Evolutionary conservation across 495 filamentous ascomycete genomes (phyloP), one percentile per base, ranked within the genome.

Genomic region (Talaromyces wortmannii): DNA sequence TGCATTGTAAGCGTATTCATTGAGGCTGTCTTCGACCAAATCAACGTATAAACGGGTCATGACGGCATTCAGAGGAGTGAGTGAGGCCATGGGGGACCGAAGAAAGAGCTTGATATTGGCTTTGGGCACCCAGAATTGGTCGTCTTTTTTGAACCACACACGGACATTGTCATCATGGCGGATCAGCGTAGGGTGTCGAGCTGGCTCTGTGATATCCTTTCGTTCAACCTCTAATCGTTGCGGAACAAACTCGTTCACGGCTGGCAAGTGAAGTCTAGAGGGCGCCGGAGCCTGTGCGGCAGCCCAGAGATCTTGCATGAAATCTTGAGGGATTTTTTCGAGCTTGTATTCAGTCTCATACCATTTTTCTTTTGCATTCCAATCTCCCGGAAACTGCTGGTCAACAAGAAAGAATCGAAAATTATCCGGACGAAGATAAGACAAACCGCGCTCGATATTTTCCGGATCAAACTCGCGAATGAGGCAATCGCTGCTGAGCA

Each of bases 141-240:
- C 94, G 61, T 99, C 94, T 70, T 97, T 97, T 79, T 99, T 99
- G 72, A 83, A 97, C 94, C 94, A 99, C n/a, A 89, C 83, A 32
- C 94, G 84, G 2, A 87, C 83, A 7, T 83, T 71, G 16, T 88
- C 81, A 59, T 96, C 94, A 63, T 94, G 90, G 58, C 92, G 86
- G 56, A 99, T 87, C 33, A 99, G 81, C 61, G 84, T 87, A 1
- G 94, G 94, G 12, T 83, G 76, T 55, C 87, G 82, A 5, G 83
- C 72, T 12, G 91, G 88, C 61, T 88, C 81, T 48, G 83, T 76
- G 17, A 90, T 80, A 36, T 94, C 90, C 69, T 90, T 96, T 73
- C 92, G 95, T 68, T 97, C 91, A 1, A 99, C 94, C 18, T 92
- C 89, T 10, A 99, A 79, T 58, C 91, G 85, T 13, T 88, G 92